Conservation (phyloP, 495 filamentous ascomycete species). For the Hypoxylon fuscum region DNA sequence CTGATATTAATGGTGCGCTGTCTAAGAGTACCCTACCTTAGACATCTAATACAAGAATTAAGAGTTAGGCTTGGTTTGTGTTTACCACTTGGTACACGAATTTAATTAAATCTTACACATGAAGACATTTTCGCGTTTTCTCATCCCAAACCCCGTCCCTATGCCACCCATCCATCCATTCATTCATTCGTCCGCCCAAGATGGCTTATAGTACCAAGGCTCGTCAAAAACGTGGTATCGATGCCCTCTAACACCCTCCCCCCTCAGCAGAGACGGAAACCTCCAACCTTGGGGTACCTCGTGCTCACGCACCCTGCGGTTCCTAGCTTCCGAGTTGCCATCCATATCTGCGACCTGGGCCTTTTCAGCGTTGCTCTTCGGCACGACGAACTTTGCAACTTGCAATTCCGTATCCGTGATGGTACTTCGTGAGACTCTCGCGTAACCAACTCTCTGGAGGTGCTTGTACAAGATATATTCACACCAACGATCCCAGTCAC, state of each 20-base stretch:
- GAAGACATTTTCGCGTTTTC: slow-evolving; percentile 21
- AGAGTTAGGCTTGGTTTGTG: too few species aligned
- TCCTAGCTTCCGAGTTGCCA: slow-evolving; percentile 38
- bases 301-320: slow-evolving; percentile 62
- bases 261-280: slow-evolving; percentile 90
- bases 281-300: slow-evolving; percentile 77
- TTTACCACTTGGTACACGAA: too few species aligned
- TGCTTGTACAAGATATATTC: slow-evolving; percentile 98
- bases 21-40: too few species aligned
- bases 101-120: slow-evolving; percentile 30
- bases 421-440: slow-evolving; percentile 83
- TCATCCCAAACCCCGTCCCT: slow-evolving; percentile 8
- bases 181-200: slow-evolving; percentile 9
- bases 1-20: too few species aligned
- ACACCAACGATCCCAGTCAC: slow-evolving; percentile 98
- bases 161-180: not conserved
- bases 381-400: slow-evolving; percentile 94
- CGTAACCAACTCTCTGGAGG: slow-evolving; percentile 86
- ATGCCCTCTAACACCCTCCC: slow-evolving; percentile 88
- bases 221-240: slow-evolving; percentile 96
- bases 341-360: slow-evolving; percentile 51
- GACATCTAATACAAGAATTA: too few species aligned
- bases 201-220: slow-evolving; percentile 74
- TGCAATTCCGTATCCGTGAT: slow-evolving; percentile 99
- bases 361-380: slow-evolving; percentile 68